A percentile compares a stretch with the other conserved stretches of the same genome.
phyloP scores from a whole-genome alignment of 202 grass and related monocot genomes.

The Sporobolus alterniflorus region DNA sequence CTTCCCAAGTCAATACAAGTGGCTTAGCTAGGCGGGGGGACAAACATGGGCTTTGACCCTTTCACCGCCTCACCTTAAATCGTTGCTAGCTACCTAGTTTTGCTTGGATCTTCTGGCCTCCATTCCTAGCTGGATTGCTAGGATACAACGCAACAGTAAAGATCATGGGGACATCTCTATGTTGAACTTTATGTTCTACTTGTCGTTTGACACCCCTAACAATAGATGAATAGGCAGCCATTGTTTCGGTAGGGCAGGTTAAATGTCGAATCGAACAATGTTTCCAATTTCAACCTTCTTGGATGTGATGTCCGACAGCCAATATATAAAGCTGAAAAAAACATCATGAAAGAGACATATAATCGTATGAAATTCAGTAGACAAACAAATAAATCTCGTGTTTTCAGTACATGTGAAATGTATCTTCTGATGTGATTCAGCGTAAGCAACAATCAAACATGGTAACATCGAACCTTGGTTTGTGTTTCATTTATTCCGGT shows the following conservation, averaged over 20 bases:
- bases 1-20: slow-evolving; percentile 21
- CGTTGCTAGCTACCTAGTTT: not conserved
- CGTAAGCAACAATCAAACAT: not conserved
- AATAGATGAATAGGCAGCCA: slow-evolving; percentile 9
- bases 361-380: not conserved
- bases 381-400: not conserved
- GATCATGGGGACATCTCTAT: slow-evolving; percentile 24
- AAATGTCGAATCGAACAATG: slow-evolving; percentile 17
- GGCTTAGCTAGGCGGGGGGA: slow-evolving; percentile 13
- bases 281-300: slow-evolving; percentile 8
- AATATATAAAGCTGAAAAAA: not conserved
- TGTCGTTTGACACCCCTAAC: slow-evolving; percentile 45
- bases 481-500: slow-evolving; percentile 8
- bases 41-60: slow-evolving; percentile 41
- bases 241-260: not conserved
- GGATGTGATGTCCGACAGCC: slow-evolving; percentile 15
- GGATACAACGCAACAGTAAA: slow-evolving; percentile 23
- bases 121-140: slow-evolving; percentile 20
- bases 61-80: slow-evolving; percentile 23
- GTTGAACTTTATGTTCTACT: not conserved
- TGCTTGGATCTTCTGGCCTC: not conserved
- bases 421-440: not conserved
- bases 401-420: not conserved
- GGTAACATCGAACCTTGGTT: not conserved
- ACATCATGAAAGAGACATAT: not conserved